Conservation (phyloP, 345 rosid species). For the Nasturtium officinale region DNA sequence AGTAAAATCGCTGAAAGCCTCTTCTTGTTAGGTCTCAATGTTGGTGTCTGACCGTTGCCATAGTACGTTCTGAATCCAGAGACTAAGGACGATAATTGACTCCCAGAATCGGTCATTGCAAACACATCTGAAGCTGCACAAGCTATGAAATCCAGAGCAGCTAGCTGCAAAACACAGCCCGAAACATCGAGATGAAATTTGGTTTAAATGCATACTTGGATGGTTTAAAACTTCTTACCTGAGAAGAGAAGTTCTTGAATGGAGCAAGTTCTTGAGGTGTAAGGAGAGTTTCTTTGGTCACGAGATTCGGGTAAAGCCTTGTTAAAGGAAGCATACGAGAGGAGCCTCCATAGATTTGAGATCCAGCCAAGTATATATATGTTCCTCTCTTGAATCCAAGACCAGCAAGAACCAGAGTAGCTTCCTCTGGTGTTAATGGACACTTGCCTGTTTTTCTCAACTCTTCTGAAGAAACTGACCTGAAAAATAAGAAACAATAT, state of each 20-base stretch:
- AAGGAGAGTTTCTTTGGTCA: conserved; percentile 88
- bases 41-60: conserved; percentile 71
- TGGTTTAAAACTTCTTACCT: conserved; percentile 46
- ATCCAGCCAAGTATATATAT: conserved; percentile 81
- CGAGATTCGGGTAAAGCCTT: conserved; percentile 75
- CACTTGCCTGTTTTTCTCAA: conserved; percentile 81
- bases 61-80: conserved; percentile 86
- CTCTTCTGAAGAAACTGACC: conserved; percentile 59
- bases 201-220: background rate
- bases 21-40: conserved; percentile 85
- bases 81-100: conserved; percentile 87
- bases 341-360: conserved; percentile 66
- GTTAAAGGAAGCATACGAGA: conserved; percentile 75
- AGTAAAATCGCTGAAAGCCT: conserved; percentile 80
- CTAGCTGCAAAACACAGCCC: conserved; percentile 56
- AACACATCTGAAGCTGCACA: conserved; percentile 89
- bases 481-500: conserved; percentile 29
- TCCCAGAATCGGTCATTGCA: conserved; percentile 96
- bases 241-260: conserved; percentile 84
- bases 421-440: conserved; percentile 98
- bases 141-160: conserved; percentile 85
- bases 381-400: conserved; percentile 70
- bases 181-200: background rate
- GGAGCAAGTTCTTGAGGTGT: conserved; percentile 75
- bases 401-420: conserved; percentile 78